Evolutionary conservation across 2,329 filamentous ascomycete species (phyloP).

Genomic region (Tolypocladium sp.): DNA sequence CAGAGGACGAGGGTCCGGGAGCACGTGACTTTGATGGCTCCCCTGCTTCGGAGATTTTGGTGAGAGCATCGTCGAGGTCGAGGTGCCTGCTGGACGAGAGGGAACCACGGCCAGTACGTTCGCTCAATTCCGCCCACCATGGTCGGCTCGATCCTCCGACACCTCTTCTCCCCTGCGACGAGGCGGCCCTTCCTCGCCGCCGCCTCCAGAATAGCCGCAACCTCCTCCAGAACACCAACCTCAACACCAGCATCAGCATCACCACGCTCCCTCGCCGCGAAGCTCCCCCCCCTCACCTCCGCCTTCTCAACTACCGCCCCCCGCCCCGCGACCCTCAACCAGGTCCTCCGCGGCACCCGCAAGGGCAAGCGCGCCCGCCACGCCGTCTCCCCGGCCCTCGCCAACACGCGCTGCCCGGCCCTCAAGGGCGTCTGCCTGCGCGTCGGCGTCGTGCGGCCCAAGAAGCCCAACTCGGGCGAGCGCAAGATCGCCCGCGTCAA

Average conservation of each 20-base stretch:
- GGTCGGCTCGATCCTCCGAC: conserved; percentile 24
- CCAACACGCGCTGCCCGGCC: conserved; percentile 58
- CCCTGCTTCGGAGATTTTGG: neutral
- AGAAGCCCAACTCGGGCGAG: conserved; percentile 98
- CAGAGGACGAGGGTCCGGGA: neutral
- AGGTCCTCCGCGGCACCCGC: conserved; percentile 69
- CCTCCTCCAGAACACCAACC: conserved; percentile 7
- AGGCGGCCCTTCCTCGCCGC: conserved; percentile 15
- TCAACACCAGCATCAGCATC: conserved; percentile 5
- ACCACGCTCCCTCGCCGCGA: neutral
- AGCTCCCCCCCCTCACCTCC: conserved; percentile 14
- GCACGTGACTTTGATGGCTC: neutral
- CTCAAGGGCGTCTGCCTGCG: conserved; percentile 96
- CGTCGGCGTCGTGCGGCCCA: conserved; percentile 87
- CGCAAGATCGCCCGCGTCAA: conserved; percentile 90
- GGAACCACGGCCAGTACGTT: neutral
- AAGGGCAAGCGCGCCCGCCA: conserved; percentile 73
- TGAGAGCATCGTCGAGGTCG: neutral
- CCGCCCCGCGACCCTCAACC: conserved; percentile 58
- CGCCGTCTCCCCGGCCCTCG: conserved; percentile 77
- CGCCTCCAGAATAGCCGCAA: conserved; percentile 3
- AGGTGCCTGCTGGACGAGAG: neutral
- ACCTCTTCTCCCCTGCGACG: conserved; percentile 22
- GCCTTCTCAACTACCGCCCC: conserved; percentile 50
- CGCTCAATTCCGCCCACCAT: conserved; percentile 14